Conservation (phyloP, 441 rosid species). For the Corymbia calophylla region DNA sequence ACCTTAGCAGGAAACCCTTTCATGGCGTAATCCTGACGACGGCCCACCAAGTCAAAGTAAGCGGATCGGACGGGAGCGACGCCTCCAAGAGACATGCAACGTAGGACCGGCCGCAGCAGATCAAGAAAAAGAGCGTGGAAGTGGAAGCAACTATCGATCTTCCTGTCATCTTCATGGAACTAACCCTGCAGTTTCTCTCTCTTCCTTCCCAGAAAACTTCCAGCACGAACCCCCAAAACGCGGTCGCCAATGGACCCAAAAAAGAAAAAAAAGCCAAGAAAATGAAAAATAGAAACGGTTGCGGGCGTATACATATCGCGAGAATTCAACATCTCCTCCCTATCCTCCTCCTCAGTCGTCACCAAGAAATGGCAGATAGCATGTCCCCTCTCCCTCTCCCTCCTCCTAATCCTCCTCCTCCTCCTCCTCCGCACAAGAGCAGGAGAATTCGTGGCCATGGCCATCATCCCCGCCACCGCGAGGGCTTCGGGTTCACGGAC, state of each 20-base stretch:
- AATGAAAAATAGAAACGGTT: background rate
- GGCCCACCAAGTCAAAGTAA: background rate
- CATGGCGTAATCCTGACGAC: background rate
- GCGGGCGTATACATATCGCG: background rate
- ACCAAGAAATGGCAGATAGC: background rate
- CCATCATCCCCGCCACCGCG: background rate
- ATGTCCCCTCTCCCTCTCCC: background rate
- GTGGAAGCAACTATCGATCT: background rate
- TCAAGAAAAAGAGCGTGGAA: background rate
- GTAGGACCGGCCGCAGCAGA: background rate
- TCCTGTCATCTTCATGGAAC: conserved; percentile 17
- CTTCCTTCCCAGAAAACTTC: background rate
- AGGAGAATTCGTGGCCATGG: background rate
- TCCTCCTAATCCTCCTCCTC: background rate
- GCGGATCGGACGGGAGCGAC: background rate
- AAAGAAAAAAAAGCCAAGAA: background rate
- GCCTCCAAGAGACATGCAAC: background rate
- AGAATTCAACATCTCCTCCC: background rate
- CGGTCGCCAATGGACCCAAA: background rate
- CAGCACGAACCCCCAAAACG: background rate
- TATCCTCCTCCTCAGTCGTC: background rate
- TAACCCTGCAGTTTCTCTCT: conserved; percentile 11
- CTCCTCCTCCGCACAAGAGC: background rate
- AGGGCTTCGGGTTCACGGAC: conserved; percentile 11
- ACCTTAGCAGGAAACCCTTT: background rate